These are phyloP conservation scores for Kalaharituber pfeilii DNA, from an alignment of 2,329 filamentous ascomycete genomes.

Conservation along the genomic window DNA sequence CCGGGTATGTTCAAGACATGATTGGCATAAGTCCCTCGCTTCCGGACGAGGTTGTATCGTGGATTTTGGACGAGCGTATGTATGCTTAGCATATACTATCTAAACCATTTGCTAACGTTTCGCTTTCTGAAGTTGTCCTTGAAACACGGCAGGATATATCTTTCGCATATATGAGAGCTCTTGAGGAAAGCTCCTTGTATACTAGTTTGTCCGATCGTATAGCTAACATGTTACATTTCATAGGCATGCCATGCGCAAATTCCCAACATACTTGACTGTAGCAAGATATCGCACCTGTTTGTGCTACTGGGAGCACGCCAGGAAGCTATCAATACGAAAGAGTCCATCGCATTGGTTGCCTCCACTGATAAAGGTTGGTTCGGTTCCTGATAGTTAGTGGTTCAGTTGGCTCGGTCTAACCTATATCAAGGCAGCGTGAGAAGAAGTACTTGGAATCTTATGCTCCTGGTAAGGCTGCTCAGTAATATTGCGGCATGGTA, in stretches of 20 bases:
- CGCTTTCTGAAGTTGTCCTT: conserved; percentile 31
- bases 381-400: neutral
- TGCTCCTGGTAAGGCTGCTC: conserved; percentile 5
- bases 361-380: neutral
- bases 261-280: conserved; percentile 4
- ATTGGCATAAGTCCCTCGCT: conserved; percentile 32
- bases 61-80: conserved; percentile 41
- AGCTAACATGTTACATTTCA: conserved; percentile 5
- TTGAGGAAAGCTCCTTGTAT: conserved; percentile 26
- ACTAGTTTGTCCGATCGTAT: too few species aligned
- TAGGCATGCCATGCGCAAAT: conserved; percentile 4
- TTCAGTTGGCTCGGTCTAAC: neutral
- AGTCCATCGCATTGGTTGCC: conserved; percentile 4
- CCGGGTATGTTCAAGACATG: conserved; percentile 43
- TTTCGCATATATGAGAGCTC: conserved; percentile 40
- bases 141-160: conserved; percentile 41
- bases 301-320: conserved; percentile 15
- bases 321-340: conserved; percentile 13
- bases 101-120: conserved; percentile 20
- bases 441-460: conserved; percentile 6
- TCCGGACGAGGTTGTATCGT: conserved; percentile 47
- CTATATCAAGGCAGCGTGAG: neutral
- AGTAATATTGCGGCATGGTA: conserved; percentile 4
- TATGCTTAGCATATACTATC: conserved; percentile 22
- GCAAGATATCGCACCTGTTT: conserved; percentile 15